Percentiles rank a stretch among this genome's conserved stretches.
Evolutionary conservation across 2,329 filamentous ascomycete genomes (phyloP).

Genomic region (Fusarium chuoi): DNA sequence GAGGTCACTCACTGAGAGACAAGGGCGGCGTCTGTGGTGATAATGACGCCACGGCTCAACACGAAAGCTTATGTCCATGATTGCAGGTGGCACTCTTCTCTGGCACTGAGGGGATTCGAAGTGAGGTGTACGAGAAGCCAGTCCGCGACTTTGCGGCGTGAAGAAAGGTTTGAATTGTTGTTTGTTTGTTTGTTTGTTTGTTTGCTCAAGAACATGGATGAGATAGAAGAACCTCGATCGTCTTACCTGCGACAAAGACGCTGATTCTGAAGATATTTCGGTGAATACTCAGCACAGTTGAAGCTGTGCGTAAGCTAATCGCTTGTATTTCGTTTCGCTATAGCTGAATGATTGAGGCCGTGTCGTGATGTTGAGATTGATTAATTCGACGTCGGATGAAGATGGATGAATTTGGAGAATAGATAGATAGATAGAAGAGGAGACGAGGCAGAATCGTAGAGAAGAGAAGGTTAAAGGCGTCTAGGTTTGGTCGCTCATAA

Average conservation of each 20-base stretch:
- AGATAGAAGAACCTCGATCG: neutral
- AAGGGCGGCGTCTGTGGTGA: neutral
- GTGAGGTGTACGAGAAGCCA: neutral
- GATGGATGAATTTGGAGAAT: neutral
- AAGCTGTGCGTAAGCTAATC: neutral
- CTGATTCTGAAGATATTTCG: neutral
- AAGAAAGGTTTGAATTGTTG: neutral
- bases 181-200: neutral
- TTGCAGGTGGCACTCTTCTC: neutral
- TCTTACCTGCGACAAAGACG: conserved; percentile 1
- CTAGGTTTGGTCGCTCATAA: neutral
- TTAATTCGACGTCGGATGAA: neutral
- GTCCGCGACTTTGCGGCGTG: neutral
- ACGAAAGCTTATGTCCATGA: neutral
- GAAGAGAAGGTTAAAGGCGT: neutral
- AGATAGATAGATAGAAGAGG: neutral
- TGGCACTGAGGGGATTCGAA: neutral
- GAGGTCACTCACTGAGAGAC: neutral
- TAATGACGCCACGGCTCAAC: conserved; percentile 5
- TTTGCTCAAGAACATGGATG: neutral
- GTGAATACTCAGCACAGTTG: neutral
- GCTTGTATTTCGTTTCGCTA: neutral
- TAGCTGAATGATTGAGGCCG: neutral
- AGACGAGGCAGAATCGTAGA: neutral
- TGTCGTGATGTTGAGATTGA: neutral